These are phyloP conservation scores for Candida glucosophila DNA, from an alignment of 1,139 yeast genomes.

Conservation along the genomic window DNA sequence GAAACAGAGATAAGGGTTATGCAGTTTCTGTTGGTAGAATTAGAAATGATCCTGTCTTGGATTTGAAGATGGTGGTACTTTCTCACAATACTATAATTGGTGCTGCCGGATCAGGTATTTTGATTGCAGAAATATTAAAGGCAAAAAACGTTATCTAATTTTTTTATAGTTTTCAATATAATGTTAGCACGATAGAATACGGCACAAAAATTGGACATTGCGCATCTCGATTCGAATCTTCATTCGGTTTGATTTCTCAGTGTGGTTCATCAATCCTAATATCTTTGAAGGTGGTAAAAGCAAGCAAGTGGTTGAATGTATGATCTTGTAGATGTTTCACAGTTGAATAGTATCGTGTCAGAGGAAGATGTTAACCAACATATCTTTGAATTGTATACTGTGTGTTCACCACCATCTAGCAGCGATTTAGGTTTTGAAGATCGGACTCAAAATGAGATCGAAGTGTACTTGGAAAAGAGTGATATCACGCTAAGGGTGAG, in stretches of 20 bases:
- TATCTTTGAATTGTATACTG: conserved; percentile 38
- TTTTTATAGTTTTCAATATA: too few species aligned
- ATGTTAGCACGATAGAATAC: too few species aligned
- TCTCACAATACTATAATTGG: conserved; percentile 97
- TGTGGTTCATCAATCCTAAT: background rate
- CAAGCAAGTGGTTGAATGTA: too few species aligned
- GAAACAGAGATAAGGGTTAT: conserved; percentile 90
- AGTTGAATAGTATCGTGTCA: too few species aligned
- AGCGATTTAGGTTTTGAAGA: conserved; percentile 43
- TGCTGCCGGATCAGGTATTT: conserved; percentile 98
- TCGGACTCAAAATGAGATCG: conserved; percentile 20
- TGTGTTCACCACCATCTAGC: conserved; percentile 19
- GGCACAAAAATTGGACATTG: too few species aligned
- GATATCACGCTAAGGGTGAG: conserved; percentile 23
- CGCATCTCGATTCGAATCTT: too few species aligned
- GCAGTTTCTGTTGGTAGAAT: conserved; percentile 94
- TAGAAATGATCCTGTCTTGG: conserved; percentile 88
- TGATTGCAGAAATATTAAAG: conserved; percentile 83
- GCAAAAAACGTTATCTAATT: conserved; percentile 65
- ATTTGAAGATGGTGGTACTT: conserved; percentile 89
- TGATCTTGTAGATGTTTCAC: too few species aligned
- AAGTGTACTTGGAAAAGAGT: conserved; percentile 22
- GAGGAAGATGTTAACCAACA: conserved; percentile 36
- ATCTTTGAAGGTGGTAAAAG: too few species aligned
- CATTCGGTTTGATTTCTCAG: too few species aligned